Percentiles rank a stretch among this genome's conserved stretches.
Evolutionary conservation across 305 asterid species (phyloP).

Genomic region (Fraxinus floribunda): DNA sequence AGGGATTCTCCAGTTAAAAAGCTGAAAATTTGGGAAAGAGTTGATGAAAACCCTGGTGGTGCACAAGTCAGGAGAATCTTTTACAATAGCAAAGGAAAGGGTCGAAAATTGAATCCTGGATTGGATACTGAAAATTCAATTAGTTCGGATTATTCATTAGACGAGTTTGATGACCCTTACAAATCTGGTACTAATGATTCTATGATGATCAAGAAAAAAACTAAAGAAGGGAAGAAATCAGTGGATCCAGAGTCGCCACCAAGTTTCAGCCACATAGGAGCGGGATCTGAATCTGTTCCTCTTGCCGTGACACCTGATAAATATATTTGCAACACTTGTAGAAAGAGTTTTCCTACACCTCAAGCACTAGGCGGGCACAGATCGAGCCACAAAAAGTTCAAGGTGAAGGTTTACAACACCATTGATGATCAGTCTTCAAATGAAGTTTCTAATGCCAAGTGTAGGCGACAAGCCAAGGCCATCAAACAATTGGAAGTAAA

Average conservation of each 20-base stretch:
- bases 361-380: conserved; percentile 49
- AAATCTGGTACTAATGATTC: background rate
- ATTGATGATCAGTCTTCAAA: conserved; percentile 2
- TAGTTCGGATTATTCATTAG: background rate
- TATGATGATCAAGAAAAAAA: background rate
- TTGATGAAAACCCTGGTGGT: background rate
- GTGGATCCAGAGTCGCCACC: background rate
- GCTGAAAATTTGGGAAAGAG: conserved; percentile 5
- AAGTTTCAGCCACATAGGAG: background rate
- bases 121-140: background rate
- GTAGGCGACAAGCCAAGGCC: background rate
- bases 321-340: conserved; percentile 28
- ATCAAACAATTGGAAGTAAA: background rate
- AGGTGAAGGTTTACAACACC: conserved; percentile 25
- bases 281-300: background rate
- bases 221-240: background rate
- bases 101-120: background rate
- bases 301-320: conserved; percentile 3
- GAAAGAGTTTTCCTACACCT: conserved; percentile 23
- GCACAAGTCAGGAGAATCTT: background rate
- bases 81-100: conserved; percentile 11
- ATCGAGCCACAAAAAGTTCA: conserved; percentile 42
- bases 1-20: background rate
- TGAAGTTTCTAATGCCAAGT: background rate
- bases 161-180: background rate